A percentile compares a stretch with the other conserved stretches of the same genome.
Conservation (phyloP, 1,284 basidiomycete species). For the Cystobasidium slooffiae region DNA sequence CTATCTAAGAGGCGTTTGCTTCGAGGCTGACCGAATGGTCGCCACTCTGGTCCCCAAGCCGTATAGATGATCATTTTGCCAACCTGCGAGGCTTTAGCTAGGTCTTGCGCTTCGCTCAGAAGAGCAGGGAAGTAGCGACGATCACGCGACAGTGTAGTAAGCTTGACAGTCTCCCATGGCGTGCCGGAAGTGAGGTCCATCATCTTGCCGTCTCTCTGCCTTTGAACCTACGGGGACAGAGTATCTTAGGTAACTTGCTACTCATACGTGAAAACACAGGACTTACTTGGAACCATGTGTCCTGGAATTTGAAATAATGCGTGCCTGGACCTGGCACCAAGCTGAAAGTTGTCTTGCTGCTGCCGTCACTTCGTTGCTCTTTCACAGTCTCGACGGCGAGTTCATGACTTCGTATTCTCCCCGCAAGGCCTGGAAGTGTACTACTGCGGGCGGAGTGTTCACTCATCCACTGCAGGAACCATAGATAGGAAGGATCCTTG, state of each 20-base stretch:
- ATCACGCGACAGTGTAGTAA: slow-evolving; percentile 88
- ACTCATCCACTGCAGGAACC: slow-evolving; percentile 98
- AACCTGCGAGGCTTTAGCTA: slow-evolving; percentile 83
- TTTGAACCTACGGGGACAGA: slow-evolving; percentile 69
- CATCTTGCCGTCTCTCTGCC: slow-evolving; percentile 88
- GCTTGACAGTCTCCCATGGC: slow-evolving; percentile 96
- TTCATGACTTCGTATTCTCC: slow-evolving; percentile 80
- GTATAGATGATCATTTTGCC: slow-evolving; percentile 96
- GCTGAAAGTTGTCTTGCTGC: slow-evolving; percentile 82
- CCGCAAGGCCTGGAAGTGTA: slow-evolving; percentile 49
- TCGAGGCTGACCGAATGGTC: slow-evolving; percentile 90
- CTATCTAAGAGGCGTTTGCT: slow-evolving; percentile 83
- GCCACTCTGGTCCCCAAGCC: slow-evolving; percentile 95
- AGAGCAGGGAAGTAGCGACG: slow-evolving; percentile 78
- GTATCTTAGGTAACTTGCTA: background rate
- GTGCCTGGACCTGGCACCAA: slow-evolving; percentile 94
- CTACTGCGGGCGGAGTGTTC: slow-evolving; percentile 56
- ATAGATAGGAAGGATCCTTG: slow-evolving; percentile 91
- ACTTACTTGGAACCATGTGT: slow-evolving; percentile 92
- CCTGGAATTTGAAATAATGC: slow-evolving; percentile 87
- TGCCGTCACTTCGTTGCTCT: slow-evolving; percentile 86
- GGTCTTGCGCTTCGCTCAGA: slow-evolving; percentile 82
- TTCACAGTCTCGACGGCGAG: slow-evolving; percentile 91
- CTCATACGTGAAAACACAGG: background rate
- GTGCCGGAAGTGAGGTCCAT: slow-evolving; percentile 88